A percentile compares a stretch with the other conserved stretches of the same genome.
phyloP scores from a whole-genome alignment of 257 asterid genomes.

The Mitragyna speciosa region DNA sequence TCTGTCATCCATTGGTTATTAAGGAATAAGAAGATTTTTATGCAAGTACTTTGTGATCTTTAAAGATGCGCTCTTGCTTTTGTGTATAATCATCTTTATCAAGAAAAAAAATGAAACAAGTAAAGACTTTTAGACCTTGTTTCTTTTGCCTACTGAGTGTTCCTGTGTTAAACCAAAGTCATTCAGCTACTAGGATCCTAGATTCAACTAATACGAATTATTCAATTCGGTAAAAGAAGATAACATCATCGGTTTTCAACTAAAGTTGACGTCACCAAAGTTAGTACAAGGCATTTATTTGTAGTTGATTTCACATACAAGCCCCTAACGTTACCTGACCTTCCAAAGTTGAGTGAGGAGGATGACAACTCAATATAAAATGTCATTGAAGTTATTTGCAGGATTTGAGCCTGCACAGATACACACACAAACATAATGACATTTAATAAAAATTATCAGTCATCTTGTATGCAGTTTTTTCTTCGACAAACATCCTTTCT shows the following conservation, averaged over 20 bases:
- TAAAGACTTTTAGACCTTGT: background rate
- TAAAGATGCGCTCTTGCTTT: too few species aligned
- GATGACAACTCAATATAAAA: background rate
- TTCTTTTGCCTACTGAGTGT: background rate
- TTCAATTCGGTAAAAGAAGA: too few species aligned
- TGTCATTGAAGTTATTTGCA: too few species aligned
- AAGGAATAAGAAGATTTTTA: background rate
- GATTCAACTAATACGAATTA: background rate
- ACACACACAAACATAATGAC: background rate
- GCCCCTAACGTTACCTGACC: background rate
- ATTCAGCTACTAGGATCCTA: background rate
- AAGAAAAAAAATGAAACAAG: background rate
- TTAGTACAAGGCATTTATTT: background rate
- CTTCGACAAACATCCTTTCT: background rate
- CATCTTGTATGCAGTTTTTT: background rate
- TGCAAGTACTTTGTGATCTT: too few species aligned
- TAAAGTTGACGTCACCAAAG: background rate
- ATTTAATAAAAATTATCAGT: background rate
- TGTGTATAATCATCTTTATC: background rate
- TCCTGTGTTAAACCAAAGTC: background rate
- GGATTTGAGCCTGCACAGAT: background rate
- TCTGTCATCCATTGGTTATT: background rate
- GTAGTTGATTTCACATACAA: background rate
- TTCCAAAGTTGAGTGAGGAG: background rate
- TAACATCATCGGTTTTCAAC: background rate